Evolutionary conservation across 139 green algal species (phyloP).

Genomic region (Chlorella vulgaris): DNA sequence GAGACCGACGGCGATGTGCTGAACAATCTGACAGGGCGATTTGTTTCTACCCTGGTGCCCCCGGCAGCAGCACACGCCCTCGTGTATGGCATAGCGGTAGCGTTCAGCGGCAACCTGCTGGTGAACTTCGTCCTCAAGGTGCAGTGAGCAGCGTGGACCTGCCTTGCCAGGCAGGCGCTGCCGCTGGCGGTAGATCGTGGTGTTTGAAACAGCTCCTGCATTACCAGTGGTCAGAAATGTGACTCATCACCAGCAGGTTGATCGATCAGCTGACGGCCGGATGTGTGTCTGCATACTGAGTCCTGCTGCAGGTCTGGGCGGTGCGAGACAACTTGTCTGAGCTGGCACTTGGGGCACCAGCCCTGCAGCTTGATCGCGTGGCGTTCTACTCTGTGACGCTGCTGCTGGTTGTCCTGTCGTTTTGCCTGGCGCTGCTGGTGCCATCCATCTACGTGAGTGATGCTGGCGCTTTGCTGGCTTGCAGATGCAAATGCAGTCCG

Average conservation of each 20-base stretch:
- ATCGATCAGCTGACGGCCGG: not conserved
- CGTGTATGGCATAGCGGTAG: conserved; percentile 13
- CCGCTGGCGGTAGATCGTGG: too few relatives aligned
- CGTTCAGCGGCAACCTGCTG: conserved; percentile 39
- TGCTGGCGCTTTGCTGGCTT: not conserved
- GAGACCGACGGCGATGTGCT: conserved; percentile 44
- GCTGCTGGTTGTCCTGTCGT: conserved; percentile 26
- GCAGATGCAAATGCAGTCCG: not conserved
- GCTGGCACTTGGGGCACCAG: not conserved
- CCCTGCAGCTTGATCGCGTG: not conserved
- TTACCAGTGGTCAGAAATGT: too few relatives aligned
- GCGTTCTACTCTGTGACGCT: conserved; percentile 24
- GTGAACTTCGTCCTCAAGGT: conserved; percentile 53
- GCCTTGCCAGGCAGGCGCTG: not conserved
- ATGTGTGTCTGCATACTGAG: not conserved
- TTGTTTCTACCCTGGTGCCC: not conserved
- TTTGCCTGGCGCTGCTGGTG: conserved; percentile 36
- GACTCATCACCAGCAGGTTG: not conserved
- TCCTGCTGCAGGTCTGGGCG: conserved; percentile 31
- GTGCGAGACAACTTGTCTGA: conserved; percentile 33
- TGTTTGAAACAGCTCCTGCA: too few relatives aligned
- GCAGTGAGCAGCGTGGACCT: not conserved
- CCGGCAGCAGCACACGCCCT: not conserved
- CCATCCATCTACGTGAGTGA: conserved; percentile 35
- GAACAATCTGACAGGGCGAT: conserved; percentile 39